Percentiles rank a stretch among this genome's conserved stretches.
phyloP scores from a whole-genome alignment of 345 rosid species.

The Mercurialis annua region DNA sequence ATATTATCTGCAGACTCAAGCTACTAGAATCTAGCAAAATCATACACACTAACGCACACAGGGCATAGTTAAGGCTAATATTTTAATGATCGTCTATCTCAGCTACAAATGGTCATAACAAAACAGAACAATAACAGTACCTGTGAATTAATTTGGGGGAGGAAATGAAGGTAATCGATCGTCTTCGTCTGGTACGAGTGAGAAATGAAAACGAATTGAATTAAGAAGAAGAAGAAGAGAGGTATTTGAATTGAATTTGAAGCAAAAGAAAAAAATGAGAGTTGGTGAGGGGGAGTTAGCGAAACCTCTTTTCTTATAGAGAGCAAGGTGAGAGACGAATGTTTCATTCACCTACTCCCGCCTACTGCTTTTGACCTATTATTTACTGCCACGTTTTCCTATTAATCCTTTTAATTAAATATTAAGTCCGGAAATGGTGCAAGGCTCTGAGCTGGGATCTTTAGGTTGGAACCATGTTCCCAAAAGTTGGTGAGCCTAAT shows the following conservation, averaged over 20 bases:
- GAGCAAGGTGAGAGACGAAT: not conserved
- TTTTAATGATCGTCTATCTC: no score
- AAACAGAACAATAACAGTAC: no score
- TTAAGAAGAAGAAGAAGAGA: not conserved
- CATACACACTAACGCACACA: no score
- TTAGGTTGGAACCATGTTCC: not conserved
- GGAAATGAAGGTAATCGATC: no score
- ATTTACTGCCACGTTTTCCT: slow-evolving; percentile 5
- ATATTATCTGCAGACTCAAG: no score
- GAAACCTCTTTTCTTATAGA: not conserved
- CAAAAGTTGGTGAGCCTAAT: not conserved
- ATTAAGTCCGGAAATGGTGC: not conserved
- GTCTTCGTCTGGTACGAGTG: no score
- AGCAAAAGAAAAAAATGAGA: not conserved
- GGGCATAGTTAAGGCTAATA: no score
- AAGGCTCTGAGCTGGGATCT: not conserved
- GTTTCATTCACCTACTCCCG: slow-evolving; percentile 30
- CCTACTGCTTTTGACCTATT: slow-evolving; percentile 14
- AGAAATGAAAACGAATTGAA: not conserved
- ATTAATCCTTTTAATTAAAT: no score
- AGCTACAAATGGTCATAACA: no score
- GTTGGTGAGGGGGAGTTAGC: not conserved
- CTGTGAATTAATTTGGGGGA: no score
- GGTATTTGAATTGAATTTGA: not conserved
- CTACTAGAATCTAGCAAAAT: no score